Base-by-base conservation (phyloP, 441 rosid species). In the Daphne laureola region DNA sequence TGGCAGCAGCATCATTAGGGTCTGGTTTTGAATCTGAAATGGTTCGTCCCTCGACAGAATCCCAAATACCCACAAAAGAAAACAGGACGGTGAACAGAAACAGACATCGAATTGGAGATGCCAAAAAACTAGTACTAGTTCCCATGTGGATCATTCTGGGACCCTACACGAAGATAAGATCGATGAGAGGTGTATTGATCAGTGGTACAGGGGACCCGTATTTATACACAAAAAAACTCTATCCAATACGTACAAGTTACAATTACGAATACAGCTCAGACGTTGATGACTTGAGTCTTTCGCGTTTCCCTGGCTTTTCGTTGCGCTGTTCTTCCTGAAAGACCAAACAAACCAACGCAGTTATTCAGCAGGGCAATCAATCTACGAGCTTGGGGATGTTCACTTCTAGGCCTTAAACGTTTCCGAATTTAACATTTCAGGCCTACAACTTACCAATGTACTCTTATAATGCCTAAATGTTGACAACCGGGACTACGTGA, bases 1-100 rank as follows among this genome's bases (percentile, higher is more conserved):
- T 74, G 4, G 77, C 82, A 54, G 80, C 85, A 14, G 78, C 75
- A 61, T 77, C 56, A 31, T 70, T 54, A 12, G 78, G 80, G 66
- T 84, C 83, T 2, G 98, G 98, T 63, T 86, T 86, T 25, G 77
- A 49, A 66, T 59, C 21, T 17, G 68, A 49, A n/a, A 86, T 62
- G 61, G 68, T 43, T 47, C 98, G 80, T 69, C 85, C 84, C 53
- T 74, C 62, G 1, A 55, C 77, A 58, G 71, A 75, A 44, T 63
- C 65, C 25, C 47, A 68, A 31, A 63, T 55, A 13, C 62, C 72
- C 65, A 74, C 53, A 36, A 67, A 5, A 27, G 66, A 23, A 47
- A 76, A 14, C 50, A 58, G 23, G 44, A 52, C 4, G 5, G 6
- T 63, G 12, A 55, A 4, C 16, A 55, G 54, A 21, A 13, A 52